A percentile compares a stretch with the other conserved stretches of the same genome.
Conservation (phyloP, 345 rosid genomes). For the Acer yangbiense region DNA sequence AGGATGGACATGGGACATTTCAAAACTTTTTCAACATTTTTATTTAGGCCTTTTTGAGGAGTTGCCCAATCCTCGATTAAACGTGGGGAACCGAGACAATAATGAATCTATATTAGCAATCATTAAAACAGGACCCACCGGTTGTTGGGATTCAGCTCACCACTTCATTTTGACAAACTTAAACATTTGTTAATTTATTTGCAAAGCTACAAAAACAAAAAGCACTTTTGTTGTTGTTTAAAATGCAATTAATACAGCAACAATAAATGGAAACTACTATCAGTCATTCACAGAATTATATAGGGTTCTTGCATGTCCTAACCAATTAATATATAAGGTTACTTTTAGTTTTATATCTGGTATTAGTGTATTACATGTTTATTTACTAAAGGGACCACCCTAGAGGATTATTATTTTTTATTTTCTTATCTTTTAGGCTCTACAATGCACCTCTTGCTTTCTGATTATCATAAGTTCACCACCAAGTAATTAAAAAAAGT, state of each 20-base stretch:
- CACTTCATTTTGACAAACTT: slow-evolving; percentile 18
- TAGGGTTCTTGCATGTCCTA: background rate
- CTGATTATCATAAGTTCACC: background rate
- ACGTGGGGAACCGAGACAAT: slow-evolving; percentile 61
- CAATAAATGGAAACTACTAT: background rate
- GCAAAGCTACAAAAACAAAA: background rate
- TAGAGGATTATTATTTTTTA: background rate
- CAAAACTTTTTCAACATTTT: slow-evolving; percentile 10
- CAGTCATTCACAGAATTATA: background rate
- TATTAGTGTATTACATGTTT: background rate
- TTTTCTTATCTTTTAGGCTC: background rate
- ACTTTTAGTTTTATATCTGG: background rate
- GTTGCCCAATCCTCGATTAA: slow-evolving; percentile 26
- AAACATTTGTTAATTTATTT: background rate
- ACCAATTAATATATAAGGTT: background rate
- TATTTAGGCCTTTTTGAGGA: slow-evolving; percentile 8
- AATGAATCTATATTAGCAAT: slow-evolving; percentile 43
- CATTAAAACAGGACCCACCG: slow-evolving; percentile 35
- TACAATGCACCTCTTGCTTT: background rate
- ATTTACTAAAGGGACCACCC: background rate
- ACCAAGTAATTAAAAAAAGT: background rate
- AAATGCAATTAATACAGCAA: background rate
- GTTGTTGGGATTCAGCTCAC: slow-evolving; percentile 34
- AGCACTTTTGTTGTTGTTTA: background rate
- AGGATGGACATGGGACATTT: background rate